A percentile compares a stretch with the other conserved stretches of the same genome.
Evolutionary conservation across 352 stramenopile genomes (phyloP).

Genomic region (Phytophthora litchii): DNA sequence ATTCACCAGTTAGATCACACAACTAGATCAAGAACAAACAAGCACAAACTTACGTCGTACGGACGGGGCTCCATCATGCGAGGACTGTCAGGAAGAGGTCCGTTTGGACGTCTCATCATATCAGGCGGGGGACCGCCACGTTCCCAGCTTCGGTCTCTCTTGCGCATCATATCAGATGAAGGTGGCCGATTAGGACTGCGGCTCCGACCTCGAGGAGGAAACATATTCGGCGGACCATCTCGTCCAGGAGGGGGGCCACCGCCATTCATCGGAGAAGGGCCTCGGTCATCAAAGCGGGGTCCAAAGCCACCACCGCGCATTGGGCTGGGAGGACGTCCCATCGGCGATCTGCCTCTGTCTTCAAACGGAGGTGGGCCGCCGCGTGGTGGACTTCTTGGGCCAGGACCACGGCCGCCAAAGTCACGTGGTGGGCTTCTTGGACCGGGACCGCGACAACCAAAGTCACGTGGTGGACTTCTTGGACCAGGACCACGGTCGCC

Average conservation of each 20-base stretch:
- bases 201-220: slow-evolving; percentile 45
- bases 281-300: slow-evolving; percentile 41
- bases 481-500: neutral
- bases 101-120: slow-evolving; percentile 29
- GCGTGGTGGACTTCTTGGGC: slow-evolving; percentile 14
- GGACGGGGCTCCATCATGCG: slow-evolving; percentile 38
- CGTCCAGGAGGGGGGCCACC: slow-evolving; percentile 14
- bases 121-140: slow-evolving; percentile 29
- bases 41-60: slow-evolving; percentile 29
- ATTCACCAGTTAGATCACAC: slow-evolving; percentile 7
- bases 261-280: slow-evolving; percentile 36
- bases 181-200: slow-evolving; percentile 43
- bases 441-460: slow-evolving; percentile 26
- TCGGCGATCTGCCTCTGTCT: slow-evolving; percentile 28
- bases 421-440: slow-evolving; percentile 3
- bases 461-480: slow-evolving; percentile 28
- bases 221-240: slow-evolving; percentile 35
- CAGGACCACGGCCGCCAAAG: neutral
- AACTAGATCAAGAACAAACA: slow-evolving; percentile 3
- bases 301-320: slow-evolving; percentile 35
- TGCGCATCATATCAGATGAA: slow-evolving; percentile 38
- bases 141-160: slow-evolving; percentile 52
- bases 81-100: slow-evolving; percentile 33
- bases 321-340: slow-evolving; percentile 32
- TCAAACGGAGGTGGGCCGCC: slow-evolving; percentile 25